phyloP scores from a whole-genome alignment of 257 asterid species.

The Galeopsis tetrahit region DNA sequence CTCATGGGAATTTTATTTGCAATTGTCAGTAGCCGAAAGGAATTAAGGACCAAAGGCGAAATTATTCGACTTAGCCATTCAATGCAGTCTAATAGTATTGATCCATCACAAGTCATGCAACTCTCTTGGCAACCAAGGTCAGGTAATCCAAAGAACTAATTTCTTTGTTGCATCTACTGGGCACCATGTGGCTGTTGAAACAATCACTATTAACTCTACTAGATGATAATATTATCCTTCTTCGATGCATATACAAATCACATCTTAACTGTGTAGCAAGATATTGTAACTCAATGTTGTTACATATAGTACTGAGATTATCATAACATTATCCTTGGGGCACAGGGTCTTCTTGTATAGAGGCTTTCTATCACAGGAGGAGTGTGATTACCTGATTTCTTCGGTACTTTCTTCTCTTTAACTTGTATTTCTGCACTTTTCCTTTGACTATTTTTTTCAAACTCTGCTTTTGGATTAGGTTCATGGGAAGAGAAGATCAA shows the following conservation, averaged over 20 bases:
- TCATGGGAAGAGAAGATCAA: slow-evolving; percentile 35
- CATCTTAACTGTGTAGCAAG: neutral
- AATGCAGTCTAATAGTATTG: slow-evolving; percentile 39
- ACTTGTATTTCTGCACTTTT: slow-evolving; percentile 17
- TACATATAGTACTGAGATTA: slow-evolving; percentile 12
- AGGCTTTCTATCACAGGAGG: slow-evolving; percentile 73
- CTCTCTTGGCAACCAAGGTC: slow-evolving; percentile 97
- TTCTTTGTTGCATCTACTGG: slow-evolving; percentile 30
- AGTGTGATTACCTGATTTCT: slow-evolving; percentile 71
- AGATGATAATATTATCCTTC: slow-evolving; percentile 4
- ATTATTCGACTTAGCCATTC: slow-evolving; percentile 35
- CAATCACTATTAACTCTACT: neutral
- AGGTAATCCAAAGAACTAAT: slow-evolving; percentile 54
- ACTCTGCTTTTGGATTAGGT: slow-evolving; percentile 39
- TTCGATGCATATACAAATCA: slow-evolving; percentile 2
- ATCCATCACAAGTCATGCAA: slow-evolving; percentile 69
- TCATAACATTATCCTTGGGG: slow-evolving; percentile 39
- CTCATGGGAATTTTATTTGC: slow-evolving; percentile 18
- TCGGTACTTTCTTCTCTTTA: slow-evolving; percentile 50
- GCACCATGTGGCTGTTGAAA: slow-evolving; percentile 21
- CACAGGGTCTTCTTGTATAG: slow-evolving; percentile 77
- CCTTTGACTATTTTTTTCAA: slow-evolving; percentile 21
- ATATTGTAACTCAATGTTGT: slow-evolving; percentile 7
- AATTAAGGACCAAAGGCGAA: slow-evolving; percentile 48
- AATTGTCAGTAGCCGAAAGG: slow-evolving; percentile 52